A percentile compares a stretch with the other conserved stretches of the same genome.
Conservation (phyloP, 2,329 filamentous ascomycete species). For the Simplicillium aogashimaense region DNA sequence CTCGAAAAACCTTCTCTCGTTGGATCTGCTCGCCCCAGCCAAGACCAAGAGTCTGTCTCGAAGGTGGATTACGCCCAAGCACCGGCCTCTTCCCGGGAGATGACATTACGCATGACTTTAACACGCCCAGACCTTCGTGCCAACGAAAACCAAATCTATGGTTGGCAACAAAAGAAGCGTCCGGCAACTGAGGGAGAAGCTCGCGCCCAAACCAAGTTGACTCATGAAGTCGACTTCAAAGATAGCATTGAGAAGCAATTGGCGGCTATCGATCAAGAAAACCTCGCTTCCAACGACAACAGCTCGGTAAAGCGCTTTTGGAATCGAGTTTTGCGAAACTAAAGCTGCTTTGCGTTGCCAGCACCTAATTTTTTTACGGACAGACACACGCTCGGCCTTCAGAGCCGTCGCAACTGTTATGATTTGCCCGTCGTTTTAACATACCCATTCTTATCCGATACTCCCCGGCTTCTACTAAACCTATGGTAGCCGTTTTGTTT, state of each 20-base stretch:
- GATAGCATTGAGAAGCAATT: conserved; percentile 45
- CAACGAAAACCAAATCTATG: conserved; percentile 62
- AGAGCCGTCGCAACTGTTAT: no score
- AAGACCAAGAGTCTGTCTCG: conserved; percentile 11
- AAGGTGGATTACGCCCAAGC: conserved; percentile 38
- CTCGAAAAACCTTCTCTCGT: conserved; percentile 26
- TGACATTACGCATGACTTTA: conserved; percentile 94
- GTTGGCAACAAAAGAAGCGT: conserved; percentile 41
- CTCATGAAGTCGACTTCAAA: conserved; percentile 29
- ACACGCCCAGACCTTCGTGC: conserved; percentile 80
- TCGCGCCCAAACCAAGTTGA: conserved; percentile 17
- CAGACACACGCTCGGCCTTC: not conserved
- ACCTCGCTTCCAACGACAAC: conserved; percentile 27
- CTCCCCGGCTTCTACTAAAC: not conserved
- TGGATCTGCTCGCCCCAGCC: conserved; percentile 16
- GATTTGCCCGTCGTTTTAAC: not conserved
- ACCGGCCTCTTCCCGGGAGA: conserved; percentile 59
- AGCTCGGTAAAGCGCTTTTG: conserved; percentile 54
- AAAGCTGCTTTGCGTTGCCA: not conserved
- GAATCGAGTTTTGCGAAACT: conserved; percentile 44
- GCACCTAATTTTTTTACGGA: conserved; percentile 2
- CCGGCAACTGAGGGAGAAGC: conserved; percentile 22
- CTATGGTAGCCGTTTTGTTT: not conserved
- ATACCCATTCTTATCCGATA: not conserved
- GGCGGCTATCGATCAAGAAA: conserved; percentile 41